Evolutionary conservation across 352 stramenopile genomes (phyloP).

Genomic region (Phytophthora hybrid): DNA sequence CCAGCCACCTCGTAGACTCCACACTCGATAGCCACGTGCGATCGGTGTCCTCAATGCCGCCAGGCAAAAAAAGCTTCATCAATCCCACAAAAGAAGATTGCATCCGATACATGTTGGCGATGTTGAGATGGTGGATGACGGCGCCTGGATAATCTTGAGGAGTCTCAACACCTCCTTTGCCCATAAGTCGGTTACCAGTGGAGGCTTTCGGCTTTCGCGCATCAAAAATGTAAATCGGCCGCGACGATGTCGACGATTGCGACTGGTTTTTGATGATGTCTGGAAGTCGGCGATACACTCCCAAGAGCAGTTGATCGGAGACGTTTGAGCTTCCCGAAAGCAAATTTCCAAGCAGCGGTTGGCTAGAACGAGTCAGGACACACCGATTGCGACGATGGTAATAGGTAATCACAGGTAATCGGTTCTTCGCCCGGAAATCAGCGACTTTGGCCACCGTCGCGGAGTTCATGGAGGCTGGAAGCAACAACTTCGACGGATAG

Average conservation of each 20-base stretch:
- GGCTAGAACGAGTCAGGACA: conserved; percentile 83
- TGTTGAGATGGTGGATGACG: conserved; percentile 88
- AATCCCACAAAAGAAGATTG: conserved; percentile 78
- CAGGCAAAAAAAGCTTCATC: conserved; percentile 76
- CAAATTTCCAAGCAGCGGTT: conserved; percentile 82
- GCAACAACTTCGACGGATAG: conserved; percentile 84
- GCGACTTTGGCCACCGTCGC: conserved; percentile 75
- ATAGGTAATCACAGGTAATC: conserved; percentile 89
- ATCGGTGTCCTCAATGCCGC: conserved; percentile 70
- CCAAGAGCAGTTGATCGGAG: conserved; percentile 80
- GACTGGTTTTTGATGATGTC: conserved; percentile 87
- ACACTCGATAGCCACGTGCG: conserved; percentile 75
- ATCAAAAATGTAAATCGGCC: conserved; percentile 92
- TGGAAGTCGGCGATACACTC: conserved; percentile 77
- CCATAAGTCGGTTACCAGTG: conserved; percentile 90
- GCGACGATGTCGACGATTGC: conserved; percentile 62
- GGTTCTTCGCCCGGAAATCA: conserved; percentile 87
- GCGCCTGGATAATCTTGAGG: conserved; percentile 83
- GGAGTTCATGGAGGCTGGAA: conserved; percentile 77
- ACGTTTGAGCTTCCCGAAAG: conserved; percentile 76
- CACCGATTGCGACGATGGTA: conserved; percentile 81
- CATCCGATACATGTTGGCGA: conserved; percentile 95
- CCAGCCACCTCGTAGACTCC: conserved; percentile 85
- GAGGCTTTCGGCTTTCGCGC: conserved; percentile 90
- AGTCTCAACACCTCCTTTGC: conserved; percentile 92